Evolutionary conservation across 306 rosid species (phyloP).

Genomic region (peach (Prunus persica)): DNA sequence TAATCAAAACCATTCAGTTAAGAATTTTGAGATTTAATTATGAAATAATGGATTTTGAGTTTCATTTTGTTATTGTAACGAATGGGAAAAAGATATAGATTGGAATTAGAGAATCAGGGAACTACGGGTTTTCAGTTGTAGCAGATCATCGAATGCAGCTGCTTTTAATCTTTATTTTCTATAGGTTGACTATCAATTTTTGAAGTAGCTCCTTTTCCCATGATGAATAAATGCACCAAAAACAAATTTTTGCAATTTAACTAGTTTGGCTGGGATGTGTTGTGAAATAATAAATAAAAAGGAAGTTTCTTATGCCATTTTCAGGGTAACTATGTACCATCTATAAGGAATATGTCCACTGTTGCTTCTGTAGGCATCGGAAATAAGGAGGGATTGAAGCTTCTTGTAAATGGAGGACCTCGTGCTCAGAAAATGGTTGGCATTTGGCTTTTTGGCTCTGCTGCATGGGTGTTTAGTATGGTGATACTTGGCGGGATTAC

Average conservation of each 20-base stretch:
- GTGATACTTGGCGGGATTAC: constrained; percentile 88
- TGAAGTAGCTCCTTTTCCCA: background rate
- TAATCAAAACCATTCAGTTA: background rate
- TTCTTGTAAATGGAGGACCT: constrained; percentile 68
- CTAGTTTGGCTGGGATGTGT: background rate
- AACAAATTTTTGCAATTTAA: background rate
- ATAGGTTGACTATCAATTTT: background rate
- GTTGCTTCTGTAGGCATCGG: constrained; percentile 31
- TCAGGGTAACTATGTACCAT: constrained; percentile 40
- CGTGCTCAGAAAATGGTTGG: constrained; percentile 73
- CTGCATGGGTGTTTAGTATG: constrained; percentile 95
- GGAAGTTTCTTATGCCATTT: constrained; percentile 9
- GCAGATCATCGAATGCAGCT: background rate
- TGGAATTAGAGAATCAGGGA: background rate
- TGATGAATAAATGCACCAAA: background rate
- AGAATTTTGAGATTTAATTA: no score
- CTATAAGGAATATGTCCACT: constrained; percentile 46
- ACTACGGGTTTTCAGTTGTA: background rate
- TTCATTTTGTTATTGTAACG: background rate
- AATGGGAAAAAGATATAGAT: background rate
- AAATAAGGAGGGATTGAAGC: constrained; percentile 57
- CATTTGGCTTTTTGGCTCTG: constrained; percentile 86
- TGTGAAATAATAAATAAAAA: background rate
- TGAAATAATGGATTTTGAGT: no score
- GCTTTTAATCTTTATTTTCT: background rate